Conservation (phyloP, 116 monocot genomes). For the Trichopus zeylanicus region DNA sequence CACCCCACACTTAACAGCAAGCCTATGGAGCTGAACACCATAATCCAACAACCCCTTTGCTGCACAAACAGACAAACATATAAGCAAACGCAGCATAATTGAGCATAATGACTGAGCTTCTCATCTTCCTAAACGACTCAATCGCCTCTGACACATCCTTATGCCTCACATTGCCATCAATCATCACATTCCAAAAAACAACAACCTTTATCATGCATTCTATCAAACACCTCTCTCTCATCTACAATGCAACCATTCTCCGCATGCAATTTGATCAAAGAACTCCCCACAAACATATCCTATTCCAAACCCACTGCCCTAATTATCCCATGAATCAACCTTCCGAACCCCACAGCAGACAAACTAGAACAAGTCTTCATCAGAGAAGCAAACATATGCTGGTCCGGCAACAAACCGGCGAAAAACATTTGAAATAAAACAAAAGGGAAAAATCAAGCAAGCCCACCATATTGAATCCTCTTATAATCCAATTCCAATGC, state of each 20-base stretch:
- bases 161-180: conserved; percentile 54
- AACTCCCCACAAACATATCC: conserved; percentile 59
- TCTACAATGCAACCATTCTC: conserved; percentile 24
- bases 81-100: conserved; percentile 46
- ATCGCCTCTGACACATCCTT: conserved; percentile 30
- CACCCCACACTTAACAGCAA: too few relatives aligned
- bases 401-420: conserved; percentile 36
- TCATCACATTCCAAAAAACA: conserved; percentile 85
- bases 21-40: too few relatives aligned
- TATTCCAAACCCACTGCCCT: conserved; percentile 34
- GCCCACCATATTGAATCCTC: conserved; percentile 42
- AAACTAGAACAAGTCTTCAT: conserved; percentile 52
- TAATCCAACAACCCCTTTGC: too few relatives aligned
- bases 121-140: conserved; percentile 45
- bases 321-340: conserved; percentile 39
- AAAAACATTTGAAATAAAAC: conserved; percentile 77
- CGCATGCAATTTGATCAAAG: conserved; percentile 65
- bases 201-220: conserved; percentile 51
- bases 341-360: conserved; percentile 32
- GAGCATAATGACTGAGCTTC: conserved; percentile 11
- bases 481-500: conserved; percentile 86
- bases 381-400: conserved; percentile 56
- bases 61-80: conserved; percentile 54
- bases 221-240: conserved; percentile 63
- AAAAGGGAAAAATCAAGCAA: conserved; percentile 39